These are phyloP conservation scores for Sugiyamaella valdiviana DNA, from an alignment of 805 yeast genomes.

Conservation along the genomic window DNA sequence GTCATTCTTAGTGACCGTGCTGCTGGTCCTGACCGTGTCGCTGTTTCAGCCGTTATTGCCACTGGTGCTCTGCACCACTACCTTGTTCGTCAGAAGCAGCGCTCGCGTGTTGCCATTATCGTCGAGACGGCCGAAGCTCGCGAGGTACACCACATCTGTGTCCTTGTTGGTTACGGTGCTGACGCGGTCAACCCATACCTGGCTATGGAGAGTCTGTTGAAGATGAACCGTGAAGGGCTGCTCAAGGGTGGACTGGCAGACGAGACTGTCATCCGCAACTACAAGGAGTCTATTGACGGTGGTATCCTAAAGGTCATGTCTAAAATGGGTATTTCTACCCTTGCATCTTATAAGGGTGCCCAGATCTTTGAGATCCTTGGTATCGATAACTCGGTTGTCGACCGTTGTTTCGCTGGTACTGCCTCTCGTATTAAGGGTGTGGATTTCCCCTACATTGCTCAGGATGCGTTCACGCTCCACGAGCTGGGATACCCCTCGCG, in stretches of 20 bases:
- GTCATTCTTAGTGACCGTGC: slow-evolving; percentile 70
- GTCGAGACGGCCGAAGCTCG: slow-evolving; percentile 96
- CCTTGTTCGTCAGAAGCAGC: slow-evolving; percentile 89
- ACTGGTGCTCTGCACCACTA: slow-evolving; percentile 96
- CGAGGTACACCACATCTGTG: slow-evolving; percentile 95
- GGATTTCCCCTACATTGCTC: slow-evolving; percentile 92
- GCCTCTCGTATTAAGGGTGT: slow-evolving; percentile 95
- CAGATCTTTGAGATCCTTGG: slow-evolving; percentile 97
- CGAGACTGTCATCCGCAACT: slow-evolving; percentile 62
- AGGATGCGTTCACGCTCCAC: slow-evolving; percentile 91
- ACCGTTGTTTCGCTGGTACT: slow-evolving; percentile 93
- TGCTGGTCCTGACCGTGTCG: slow-evolving; percentile 54
- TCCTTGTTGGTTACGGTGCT: slow-evolving; percentile 92
- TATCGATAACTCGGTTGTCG: slow-evolving; percentile 89
- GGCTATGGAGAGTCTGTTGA: slow-evolving; percentile 80
- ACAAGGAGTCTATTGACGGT: slow-evolving; percentile 76
- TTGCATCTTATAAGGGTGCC: slow-evolving; percentile 98
- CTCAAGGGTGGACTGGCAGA: slow-evolving; percentile 44
- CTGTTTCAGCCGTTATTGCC: slow-evolving; percentile 87
- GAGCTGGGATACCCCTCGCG: slow-evolving; percentile 86
- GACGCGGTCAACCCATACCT: slow-evolving; percentile 93
- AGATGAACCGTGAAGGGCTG: slow-evolving; percentile 77
- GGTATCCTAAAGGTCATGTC: slow-evolving; percentile 97
- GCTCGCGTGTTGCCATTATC: slow-evolving; percentile 87
- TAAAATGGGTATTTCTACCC: slow-evolving; percentile 97